These are phyloP conservation scores for Sungouiella thailandica DNA, from an alignment of 805 yeast genomes.

Conservation along the genomic window DNA sequence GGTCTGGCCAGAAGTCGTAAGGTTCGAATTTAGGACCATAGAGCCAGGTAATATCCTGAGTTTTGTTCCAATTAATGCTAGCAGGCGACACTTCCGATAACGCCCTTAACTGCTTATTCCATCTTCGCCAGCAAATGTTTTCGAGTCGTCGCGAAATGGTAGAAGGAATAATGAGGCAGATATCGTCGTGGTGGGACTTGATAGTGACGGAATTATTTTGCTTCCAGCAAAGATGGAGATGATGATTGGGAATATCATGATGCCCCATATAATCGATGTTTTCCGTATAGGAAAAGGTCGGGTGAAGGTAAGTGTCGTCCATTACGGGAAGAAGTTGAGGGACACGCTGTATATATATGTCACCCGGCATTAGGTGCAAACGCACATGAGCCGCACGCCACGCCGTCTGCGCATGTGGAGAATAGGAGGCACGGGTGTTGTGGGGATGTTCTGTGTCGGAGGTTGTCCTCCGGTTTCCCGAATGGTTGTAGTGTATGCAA, in stretches of 20 bases:
- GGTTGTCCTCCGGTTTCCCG: no score
- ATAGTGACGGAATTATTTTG: conserved; percentile 16
- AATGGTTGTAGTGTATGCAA: no score
- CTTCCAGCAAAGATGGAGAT: conserved; percentile 23
- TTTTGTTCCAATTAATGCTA: conserved; percentile 49
- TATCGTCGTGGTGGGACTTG: conserved; percentile 16
- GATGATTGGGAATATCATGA: conserved; percentile 10
- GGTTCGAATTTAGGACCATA: conserved; percentile 43
- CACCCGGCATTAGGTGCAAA: no score
- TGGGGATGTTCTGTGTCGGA: no score
- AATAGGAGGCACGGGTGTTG: no score
- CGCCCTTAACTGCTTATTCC: conserved; percentile 25
- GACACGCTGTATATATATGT: no score
- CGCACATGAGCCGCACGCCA: no score
- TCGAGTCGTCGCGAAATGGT: conserved; percentile 23
- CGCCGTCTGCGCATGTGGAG: no score
- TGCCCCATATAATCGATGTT: conserved; percentile 30
- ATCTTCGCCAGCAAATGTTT: conserved; percentile 38
- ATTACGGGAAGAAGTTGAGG: background rate
- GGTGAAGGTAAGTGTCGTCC: conserved; percentile 11
- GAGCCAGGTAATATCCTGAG: conserved; percentile 49
- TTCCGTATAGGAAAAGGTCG: conserved; percentile 10
- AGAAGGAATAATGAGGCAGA: conserved; percentile 17
- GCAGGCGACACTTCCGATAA: conserved; percentile 36
- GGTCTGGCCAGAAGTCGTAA: conserved; percentile 1